These are phyloP conservation scores for Aureobasidium sp. DNA, from an alignment of 2,329 filamentous ascomycete species.

Conservation along the genomic window DNA sequence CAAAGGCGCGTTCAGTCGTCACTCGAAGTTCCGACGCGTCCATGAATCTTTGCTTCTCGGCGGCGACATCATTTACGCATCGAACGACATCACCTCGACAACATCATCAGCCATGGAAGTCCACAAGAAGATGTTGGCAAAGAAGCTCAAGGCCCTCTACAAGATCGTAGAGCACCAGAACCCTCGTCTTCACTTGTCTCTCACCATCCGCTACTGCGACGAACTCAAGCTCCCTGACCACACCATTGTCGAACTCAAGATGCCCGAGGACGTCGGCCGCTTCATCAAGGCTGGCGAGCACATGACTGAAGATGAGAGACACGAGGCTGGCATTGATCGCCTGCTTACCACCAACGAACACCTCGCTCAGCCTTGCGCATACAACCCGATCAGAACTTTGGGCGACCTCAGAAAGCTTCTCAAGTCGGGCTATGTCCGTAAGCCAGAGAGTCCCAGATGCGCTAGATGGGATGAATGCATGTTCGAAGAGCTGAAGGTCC, in stretches of 20 bases:
- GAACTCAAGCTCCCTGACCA: not conserved
- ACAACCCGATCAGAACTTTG: not conserved
- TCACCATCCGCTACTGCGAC: not conserved
- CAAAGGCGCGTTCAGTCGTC: not conserved
- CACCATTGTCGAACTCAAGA: not conserved
- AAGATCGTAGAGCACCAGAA: not conserved
- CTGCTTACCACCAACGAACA: not conserved
- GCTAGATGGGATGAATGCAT: not conserved
- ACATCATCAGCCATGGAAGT: not conserved
- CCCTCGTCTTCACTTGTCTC: not conserved
- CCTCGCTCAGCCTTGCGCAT: not conserved
- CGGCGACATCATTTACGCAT: not conserved
- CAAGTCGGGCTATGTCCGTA: not conserved
- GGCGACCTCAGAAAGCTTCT: not conserved
- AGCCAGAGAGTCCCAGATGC: not conserved
- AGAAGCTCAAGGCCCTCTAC: not conserved
- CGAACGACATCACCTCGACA: not conserved
- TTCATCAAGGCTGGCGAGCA: not conserved
- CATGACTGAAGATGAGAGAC: not conserved
- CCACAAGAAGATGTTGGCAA: slow-evolving; percentile 1
- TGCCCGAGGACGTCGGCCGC: not conserved
- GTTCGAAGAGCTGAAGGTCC: not conserved
- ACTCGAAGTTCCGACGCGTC: not conserved
- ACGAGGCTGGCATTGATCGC: not conserved
- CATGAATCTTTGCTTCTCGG: not conserved